These are phyloP conservation scores for Rhodamnia rubescens DNA, from an alignment of 345 rosid species.

Conservation along the genomic window DNA sequence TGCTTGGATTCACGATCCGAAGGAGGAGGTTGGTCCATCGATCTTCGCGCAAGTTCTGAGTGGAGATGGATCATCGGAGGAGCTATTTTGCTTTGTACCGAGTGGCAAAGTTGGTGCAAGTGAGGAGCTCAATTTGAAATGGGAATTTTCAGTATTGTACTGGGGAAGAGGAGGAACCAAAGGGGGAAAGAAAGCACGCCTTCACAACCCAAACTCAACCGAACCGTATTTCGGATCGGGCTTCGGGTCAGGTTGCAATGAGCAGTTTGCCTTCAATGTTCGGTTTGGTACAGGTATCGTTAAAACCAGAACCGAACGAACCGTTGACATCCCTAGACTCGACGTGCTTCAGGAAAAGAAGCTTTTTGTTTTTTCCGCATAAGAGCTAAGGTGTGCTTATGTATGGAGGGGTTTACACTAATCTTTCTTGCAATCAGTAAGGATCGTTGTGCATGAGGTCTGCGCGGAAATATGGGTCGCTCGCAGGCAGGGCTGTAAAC, in stretches of 20 bases:
- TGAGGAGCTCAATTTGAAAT: neutral
- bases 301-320: too few relatives aligned
- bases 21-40: neutral
- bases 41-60: neutral
- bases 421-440: neutral
- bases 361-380: neutral
- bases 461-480: neutral
- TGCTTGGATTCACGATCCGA: neutral
- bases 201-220: neutral
- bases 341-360: neutral
- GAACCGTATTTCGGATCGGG: too few relatives aligned
- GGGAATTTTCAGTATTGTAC: neutral
- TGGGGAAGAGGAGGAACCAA: neutral
- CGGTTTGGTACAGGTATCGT: too few relatives aligned
- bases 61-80: neutral
- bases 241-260: too few relatives aligned
- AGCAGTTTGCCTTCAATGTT: too few relatives aligned
- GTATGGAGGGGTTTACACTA: neutral
- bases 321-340: too few relatives aligned
- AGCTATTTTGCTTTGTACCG: neutral
- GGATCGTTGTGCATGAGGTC: neutral
- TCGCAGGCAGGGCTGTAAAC: neutral
- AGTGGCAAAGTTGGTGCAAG: neutral
- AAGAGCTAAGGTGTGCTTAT: neutral
- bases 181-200: too few relatives aligned